Conservation (phyloP, 768 basidiomycete genomes). For the Tulasnella sp. region DNA sequence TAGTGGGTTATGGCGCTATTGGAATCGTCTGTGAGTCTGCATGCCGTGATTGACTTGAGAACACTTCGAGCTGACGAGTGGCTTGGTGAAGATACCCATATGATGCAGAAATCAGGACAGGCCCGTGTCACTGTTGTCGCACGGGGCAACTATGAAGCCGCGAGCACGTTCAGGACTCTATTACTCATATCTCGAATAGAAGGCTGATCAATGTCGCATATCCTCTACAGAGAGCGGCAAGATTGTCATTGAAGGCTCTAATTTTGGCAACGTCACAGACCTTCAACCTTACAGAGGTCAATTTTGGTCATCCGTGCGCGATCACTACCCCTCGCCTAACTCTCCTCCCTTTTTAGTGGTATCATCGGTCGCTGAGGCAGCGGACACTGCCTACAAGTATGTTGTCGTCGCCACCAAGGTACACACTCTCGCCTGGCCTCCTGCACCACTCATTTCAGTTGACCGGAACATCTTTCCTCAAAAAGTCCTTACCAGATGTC, state of each 20-base stretch:
- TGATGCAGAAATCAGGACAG: slow-evolving; percentile 45
- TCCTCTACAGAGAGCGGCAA: background rate
- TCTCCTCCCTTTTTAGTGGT: slow-evolving; percentile 40
- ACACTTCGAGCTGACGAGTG: too few species aligned
- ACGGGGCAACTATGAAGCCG: slow-evolving; percentile 50
- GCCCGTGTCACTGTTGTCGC: slow-evolving; percentile 63
- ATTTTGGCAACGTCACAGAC: slow-evolving; percentile 46
- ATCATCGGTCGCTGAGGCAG: slow-evolving; percentile 46
- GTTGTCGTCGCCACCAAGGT: slow-evolving; percentile 46
- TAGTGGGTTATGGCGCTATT: slow-evolving; percentile 42
- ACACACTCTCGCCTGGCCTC: too few species aligned
- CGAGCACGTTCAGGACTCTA: slow-evolving; percentile 33
- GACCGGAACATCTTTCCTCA: too few species aligned
- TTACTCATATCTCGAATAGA: background rate
- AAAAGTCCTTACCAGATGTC: slow-evolving; percentile 61
- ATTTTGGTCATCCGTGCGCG: too few species aligned
- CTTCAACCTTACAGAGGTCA: slow-evolving; percentile 57
- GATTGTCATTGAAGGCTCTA: slow-evolving; percentile 43
- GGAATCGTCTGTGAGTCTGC: slow-evolving; percentile 46
- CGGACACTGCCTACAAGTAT: slow-evolving; percentile 48
- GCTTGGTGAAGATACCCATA: slow-evolving; percentile 36
- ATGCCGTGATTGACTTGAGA: too few species aligned
- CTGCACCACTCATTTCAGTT: too few species aligned
- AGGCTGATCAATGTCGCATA: too few species aligned
- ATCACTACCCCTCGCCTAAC: too few species aligned